Evolutionary conservation across 2,329 filamentous ascomycete genomes (phyloP).

Genomic region (Aspergillus latus): DNA sequence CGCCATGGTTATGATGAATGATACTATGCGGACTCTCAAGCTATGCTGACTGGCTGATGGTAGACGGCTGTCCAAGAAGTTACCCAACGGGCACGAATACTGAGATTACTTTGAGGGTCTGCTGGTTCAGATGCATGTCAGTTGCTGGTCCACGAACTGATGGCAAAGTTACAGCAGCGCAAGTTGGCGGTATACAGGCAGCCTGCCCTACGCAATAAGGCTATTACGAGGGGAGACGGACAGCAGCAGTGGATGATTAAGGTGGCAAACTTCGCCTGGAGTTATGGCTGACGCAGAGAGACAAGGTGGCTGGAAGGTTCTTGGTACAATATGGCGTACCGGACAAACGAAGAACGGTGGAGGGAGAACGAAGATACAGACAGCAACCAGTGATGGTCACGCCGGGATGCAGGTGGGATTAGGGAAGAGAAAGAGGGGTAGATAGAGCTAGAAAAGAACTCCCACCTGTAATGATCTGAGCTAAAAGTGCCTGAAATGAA

Average conservation of each 20-base stretch:
- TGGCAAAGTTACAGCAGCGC: conserved; percentile 18
- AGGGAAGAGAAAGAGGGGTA: conserved; percentile 13
- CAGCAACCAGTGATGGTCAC: neutral
- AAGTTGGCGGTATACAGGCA: conserved; percentile 14
- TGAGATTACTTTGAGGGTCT: conserved; percentile 21
- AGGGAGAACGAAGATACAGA: conserved; percentile 2
- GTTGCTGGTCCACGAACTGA: conserved; percentile 17
- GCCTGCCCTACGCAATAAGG: conserved; percentile 24
- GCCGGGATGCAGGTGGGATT: conserved; percentile 5
- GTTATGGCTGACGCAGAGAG: neutral
- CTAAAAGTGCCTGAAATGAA: conserved; percentile 3
- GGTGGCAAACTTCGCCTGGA: conserved; percentile 6
- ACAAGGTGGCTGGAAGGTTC: neutral
- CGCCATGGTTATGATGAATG: conserved; percentile 25
- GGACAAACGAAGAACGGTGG: conserved; percentile 5
- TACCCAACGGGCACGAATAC: conserved; percentile 8
- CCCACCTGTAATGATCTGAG: conserved; percentile 14
- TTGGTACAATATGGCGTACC: neutral
- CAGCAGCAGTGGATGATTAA: conserved; percentile 6
- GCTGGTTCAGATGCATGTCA: conserved; percentile 20
- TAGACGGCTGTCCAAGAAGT: neutral
- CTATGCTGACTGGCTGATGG: neutral
- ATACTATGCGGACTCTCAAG: conserved; percentile 1
- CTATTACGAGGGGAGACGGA: conserved; percentile 20
- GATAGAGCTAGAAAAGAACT: conserved; percentile 11